Percentiles rank a stretch among this genome's conserved stretches.
Conservation (phyloP, 140 eudicot genomes). For the Oenanthe javanica region DNA sequence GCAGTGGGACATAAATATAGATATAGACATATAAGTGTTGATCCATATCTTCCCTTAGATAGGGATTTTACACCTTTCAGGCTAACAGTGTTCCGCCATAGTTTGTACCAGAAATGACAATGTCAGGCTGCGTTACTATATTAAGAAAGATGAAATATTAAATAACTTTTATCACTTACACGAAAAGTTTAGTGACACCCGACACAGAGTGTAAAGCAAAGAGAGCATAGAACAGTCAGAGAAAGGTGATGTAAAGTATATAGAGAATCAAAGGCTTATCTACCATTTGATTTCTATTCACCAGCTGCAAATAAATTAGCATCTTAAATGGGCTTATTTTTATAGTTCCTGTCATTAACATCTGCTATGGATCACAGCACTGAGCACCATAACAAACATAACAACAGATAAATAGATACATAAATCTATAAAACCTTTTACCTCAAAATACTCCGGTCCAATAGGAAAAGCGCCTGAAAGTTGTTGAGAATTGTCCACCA, state of each 20-base stretch:
- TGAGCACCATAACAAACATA: background rate
- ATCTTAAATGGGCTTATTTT: background rate
- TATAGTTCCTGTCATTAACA: background rate
- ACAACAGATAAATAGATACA: background rate
- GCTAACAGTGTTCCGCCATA: background rate
- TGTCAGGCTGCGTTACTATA: background rate
- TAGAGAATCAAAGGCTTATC: background rate
- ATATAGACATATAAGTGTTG: background rate
- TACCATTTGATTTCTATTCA: background rate
- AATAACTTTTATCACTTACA: background rate
- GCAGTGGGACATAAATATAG: background rate
- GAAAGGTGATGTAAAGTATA: background rate
- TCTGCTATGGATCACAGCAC: background rate
- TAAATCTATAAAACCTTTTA: conserved; percentile 20
- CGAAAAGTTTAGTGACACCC: background rate
- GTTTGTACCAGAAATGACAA: background rate
- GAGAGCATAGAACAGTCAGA: background rate
- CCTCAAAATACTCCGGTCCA: conserved; percentile 68
- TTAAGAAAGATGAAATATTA: background rate
- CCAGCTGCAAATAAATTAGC: background rate
- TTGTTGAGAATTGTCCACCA: conserved; percentile 49
- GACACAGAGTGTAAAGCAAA: background rate
- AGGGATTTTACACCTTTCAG: background rate
- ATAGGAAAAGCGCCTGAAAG: conserved; percentile 40
- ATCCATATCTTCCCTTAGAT: background rate